Base-by-base conservation (phyloP, 768 basidiomycete species). In the Clitopilus passeckerianus region DNA sequence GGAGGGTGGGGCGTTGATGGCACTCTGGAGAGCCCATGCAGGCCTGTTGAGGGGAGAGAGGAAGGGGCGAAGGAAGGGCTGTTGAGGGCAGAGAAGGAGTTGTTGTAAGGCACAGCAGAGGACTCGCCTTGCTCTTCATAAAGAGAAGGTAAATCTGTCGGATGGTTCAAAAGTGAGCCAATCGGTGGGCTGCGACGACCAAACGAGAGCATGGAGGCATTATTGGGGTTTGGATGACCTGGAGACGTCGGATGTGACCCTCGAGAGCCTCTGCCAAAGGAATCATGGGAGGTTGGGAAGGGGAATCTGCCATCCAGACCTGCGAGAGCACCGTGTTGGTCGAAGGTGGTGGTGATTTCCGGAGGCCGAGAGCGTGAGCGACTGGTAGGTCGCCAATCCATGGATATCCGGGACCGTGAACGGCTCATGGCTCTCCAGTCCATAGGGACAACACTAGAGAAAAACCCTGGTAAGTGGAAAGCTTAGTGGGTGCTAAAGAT, bases 401-500 rank as follows among this genome's bases (percentile, higher is more conserved):
- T 93, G 20, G 90, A 87, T 65, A 89, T 87, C 22, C 94, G 85
- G 14, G 94, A 95, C 66, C 93, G 84, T 23, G 94, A 96, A 63
- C 94, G 83, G 72, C 93, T 95, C 70, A 93, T 86, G 33, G 91
- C 87, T 54, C 93, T 82, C 95, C 94, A 97, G 68, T 96, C 95
- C 94, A 97, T 97, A 24, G 86, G 75, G 50, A 82, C 81, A 57
- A 78, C 76, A 60, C 87, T 86, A 59, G 57, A 61, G 61, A 22
- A n/a, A 20, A 50, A 30, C 27, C 27, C 18, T 12, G 22, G 22
- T 50, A 9, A 50, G 22, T 22, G 18, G 46, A 18, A 18, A 22
- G 10, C 46, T 10, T 12, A 22, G 46, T 22, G 46, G 70, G 67
- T 34, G 52, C 53, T 54, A 34, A 54, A 54, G 46, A 46, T 61